These are phyloP conservation scores for Blastobotrys malaysiensis DNA, from an alignment of 1,139 yeast species.

Conservation along the genomic window DNA sequence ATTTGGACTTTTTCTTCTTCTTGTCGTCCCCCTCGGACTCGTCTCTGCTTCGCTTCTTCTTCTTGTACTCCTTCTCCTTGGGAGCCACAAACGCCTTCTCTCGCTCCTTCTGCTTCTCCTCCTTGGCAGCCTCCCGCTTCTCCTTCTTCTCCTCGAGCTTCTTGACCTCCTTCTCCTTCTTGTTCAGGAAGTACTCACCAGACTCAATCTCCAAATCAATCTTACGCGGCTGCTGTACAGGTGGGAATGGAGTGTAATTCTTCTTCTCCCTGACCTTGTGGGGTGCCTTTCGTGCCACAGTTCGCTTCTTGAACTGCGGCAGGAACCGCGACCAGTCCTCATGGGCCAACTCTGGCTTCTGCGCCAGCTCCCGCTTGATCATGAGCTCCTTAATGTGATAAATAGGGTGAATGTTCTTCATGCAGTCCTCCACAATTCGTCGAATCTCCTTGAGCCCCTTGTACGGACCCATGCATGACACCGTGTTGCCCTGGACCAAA, in stretches of 20 bases:
- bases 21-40: slow-evolving; percentile 26
- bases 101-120: slow-evolving; percentile 62
- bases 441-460: slow-evolving; percentile 89
- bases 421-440: slow-evolving; percentile 94
- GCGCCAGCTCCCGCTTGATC: slow-evolving; percentile 93
- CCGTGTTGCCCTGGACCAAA: slow-evolving; percentile 96
- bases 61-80: slow-evolving; percentile 52
- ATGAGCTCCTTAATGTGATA: slow-evolving; percentile 94
- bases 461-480: slow-evolving; percentile 94
- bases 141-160: slow-evolving; percentile 73
- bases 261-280: slow-evolving; percentile 37
- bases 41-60: slow-evolving; percentile 24
- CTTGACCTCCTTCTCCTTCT: slow-evolving; percentile 69
- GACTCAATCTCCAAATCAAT: slow-evolving; percentile 94
- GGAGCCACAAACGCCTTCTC: slow-evolving; percentile 82
- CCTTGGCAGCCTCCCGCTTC: slow-evolving; percentile 67
- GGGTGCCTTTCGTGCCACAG: slow-evolving; percentile 90
- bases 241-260: slow-evolving; percentile 96
- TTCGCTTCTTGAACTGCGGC: slow-evolving; percentile 95
- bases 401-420: slow-evolving; percentile 94
- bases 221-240: slow-evolving; percentile 95
- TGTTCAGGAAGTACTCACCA: slow-evolving; percentile 95
- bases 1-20: slow-evolving; percentile 23
- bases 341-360: slow-evolving; percentile 88
- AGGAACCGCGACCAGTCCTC: slow-evolving; percentile 97